A percentile compares a stretch with the other conserved stretches of the same genome.
phyloP scores from a whole-genome alignment of 495 filamentous ascomycete genomes.

The Daldinia grandis region DNA sequence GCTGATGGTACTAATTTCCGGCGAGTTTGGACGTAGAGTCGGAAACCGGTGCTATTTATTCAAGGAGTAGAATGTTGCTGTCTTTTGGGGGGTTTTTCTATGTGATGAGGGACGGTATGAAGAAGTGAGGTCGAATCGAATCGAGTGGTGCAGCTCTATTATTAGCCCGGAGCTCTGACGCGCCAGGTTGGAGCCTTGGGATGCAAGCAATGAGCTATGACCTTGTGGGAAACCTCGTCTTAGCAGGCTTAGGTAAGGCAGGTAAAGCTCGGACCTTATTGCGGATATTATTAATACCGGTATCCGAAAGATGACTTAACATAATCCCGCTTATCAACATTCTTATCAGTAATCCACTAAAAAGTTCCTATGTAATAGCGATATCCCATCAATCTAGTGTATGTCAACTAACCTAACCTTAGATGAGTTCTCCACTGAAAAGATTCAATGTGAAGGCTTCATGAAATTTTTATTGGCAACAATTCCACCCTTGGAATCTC shows the following conservation, averaged over 20 bases:
- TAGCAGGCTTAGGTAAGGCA: neutral
- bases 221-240: neutral
- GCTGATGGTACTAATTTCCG: slow-evolving; percentile 10
- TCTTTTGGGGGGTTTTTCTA: slow-evolving; percentile 3
- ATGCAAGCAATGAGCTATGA: slow-evolving; percentile 13
- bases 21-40: neutral
- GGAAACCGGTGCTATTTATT: slow-evolving; percentile 13
- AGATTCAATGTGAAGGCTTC: slow-evolving; percentile 33
- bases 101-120: slow-evolving; percentile 1
- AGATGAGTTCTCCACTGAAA: slow-evolving; percentile 30
- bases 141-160: slow-evolving; percentile 28
- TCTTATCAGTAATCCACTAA: slow-evolving; percentile 1
- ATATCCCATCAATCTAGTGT: neutral
- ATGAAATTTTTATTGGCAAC: slow-evolving; percentile 39
- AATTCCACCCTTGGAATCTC: slow-evolving; percentile 10
- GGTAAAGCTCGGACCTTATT: neutral
- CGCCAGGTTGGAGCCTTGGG: slow-evolving; percentile 39
- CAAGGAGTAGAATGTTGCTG: neutral
- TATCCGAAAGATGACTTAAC: neutral
- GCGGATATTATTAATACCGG: slow-evolving; percentile 34
- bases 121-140: slow-evolving; percentile 35
- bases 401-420: slow-evolving; percentile 12
- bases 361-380: slow-evolving; percentile 2
- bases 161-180: slow-evolving; percentile 41
- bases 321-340: neutral